These are phyloP conservation scores for Zoysia matrella DNA, from an alignment of 202 grass and related monocot genomes.

Conservation along the genomic window DNA sequence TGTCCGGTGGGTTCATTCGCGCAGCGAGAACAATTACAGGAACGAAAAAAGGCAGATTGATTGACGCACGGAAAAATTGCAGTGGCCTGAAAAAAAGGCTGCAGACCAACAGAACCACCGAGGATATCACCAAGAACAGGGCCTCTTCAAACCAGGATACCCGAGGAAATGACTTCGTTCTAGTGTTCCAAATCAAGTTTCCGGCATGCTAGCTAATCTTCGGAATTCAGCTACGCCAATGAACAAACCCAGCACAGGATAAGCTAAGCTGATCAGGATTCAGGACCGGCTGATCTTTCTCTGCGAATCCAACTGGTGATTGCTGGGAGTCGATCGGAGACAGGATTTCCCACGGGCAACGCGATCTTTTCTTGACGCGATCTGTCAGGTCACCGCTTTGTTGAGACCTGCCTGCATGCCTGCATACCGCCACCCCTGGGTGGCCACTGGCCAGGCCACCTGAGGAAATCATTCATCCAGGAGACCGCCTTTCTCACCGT, in stretches of 20 bases:
- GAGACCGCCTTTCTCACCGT: too few species aligned
- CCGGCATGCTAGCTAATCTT: background rate
- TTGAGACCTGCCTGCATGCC: too few species aligned
- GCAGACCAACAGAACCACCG: background rate
- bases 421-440: background rate
- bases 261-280: background rate
- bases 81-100: background rate
- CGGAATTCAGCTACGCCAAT: background rate
- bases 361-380: background rate
- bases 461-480: too few species aligned
- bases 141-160: background rate
- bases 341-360: slow-evolving; percentile 17
- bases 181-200: background rate
- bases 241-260: background rate
- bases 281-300: background rate
- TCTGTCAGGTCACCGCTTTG: slow-evolving; percentile 13
- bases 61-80: background rate
- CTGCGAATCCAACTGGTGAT: background rate
- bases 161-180: background rate
- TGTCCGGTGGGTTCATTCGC: background rate
- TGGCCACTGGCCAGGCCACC: background rate
- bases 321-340: background rate
- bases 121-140: background rate
- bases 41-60: slow-evolving; percentile 20
- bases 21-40: background rate